Evolutionary conservation across 139 green algal species (phyloP), one percentile per base, ranked within the genome.

Genomic region (Haematococcus sp.): DNA sequence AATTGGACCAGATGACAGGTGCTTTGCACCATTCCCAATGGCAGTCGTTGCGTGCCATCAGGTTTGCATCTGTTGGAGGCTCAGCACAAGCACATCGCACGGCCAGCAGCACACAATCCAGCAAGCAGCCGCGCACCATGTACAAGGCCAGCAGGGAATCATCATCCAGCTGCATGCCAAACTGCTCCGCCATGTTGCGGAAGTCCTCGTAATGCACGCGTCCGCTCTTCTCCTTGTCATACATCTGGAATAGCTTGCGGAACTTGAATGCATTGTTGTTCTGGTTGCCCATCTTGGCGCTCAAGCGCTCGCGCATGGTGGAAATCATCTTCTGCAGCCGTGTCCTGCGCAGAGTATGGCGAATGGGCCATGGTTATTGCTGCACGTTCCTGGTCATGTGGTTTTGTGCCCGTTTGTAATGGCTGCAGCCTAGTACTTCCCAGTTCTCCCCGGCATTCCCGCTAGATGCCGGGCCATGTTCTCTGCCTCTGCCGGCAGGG

Each of bases 131-230:
- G 11, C 40, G 11, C 40, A 49, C 40, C 40, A 49, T 49, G 75
- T 87, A 95, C 11, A 94, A 68, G 16, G 90, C 89, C 49, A 95
- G 83, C 52, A 95, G 76, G 9, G 76, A 88, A 78, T 95, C 90
- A 65, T 95, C 89, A 76, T 93, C 89, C 35, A 95, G 81, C 88
- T 95, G 88, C 77, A 95, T 92, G 63, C 90, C 88, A 74, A 92
- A 92, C 52, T 61, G n/a, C 54, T 61, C 54, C 22, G 54, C 54
- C 22, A 91, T 89, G 75, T 91, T 86, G 31, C 90, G 74, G 55
- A 95, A 90, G 73, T 93, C 89, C 78, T 93, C 88, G 22, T 90
- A 84, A 65, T 89, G 82, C 63, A 93, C 89, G 71, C 90, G 81
- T 5, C 89, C 89, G 0, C 31, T 85, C 28, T 81, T 73, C 15